Evolutionary conservation across 495 filamentous ascomycete species (phyloP), one percentile per base, ranked within the genome.

Genomic region (Penicillium pancosmium): DNA sequence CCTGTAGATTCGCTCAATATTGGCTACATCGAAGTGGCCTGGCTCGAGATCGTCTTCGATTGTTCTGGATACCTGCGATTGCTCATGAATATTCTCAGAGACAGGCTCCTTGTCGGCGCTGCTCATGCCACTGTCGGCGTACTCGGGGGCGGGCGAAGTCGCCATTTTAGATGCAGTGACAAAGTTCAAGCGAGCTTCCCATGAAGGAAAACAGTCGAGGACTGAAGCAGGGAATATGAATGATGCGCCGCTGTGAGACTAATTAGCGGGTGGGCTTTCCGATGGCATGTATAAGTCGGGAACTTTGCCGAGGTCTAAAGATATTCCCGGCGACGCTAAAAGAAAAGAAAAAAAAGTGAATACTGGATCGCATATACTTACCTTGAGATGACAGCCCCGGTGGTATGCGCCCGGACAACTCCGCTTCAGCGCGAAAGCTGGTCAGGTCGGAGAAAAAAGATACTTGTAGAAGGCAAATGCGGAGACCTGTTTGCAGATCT

Each of bases 1-100:
- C 76, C 70, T 68, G 62, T 79, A 79, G 31, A 79, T 73, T 23
- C 75, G 71, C 53, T 79, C 74, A 38, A 79, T 72, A 25, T 73
- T 62, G 43, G 70, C 71, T n/a, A 69, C 52, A 53, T 64, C 67
- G 16, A 66, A 66, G 50, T 75, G 57, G 33, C 60, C 66, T 7
- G 68, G 63, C 25, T 75, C 70, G 7, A 69, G 46, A 10, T 73
- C 66, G 9, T 61, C 61, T 11, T 50, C 62, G 15, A 44, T 16
- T 43, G 48, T 57, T 65, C 21, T 55, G 13, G 54, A 48, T 21
- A 43, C 44, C n/a, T 52, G 65, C 46, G 56, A 35, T 25, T 65
- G 67, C 53, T 77, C 74, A n/a, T 67, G 57, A 33, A 73, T 56
- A 55, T 64, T 60, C 31, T 66, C 61, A 11, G 56, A 55, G 35